These are phyloP conservation scores for Blastobotrys elegans DNA, from an alignment of 1,139 yeast species.

Conservation along the genomic window DNA sequence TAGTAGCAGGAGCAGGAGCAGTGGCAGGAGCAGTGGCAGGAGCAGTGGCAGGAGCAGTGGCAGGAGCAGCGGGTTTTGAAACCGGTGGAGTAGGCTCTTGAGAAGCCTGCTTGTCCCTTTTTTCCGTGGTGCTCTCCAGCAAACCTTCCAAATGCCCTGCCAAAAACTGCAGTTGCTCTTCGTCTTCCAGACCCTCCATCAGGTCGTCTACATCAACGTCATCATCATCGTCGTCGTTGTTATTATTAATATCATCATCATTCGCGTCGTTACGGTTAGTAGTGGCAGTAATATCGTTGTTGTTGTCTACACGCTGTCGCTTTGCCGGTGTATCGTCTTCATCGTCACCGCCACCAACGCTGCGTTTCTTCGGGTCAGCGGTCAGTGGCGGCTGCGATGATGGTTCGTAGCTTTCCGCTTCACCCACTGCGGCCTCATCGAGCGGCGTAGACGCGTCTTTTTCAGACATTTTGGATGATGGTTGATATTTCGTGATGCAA, in stretches of 20 bases:
- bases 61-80: neutral
- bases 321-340: neutral
- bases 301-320: neutral
- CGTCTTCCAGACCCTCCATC: constrained; percentile 25
- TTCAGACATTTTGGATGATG: constrained; percentile 4
- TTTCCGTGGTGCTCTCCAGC: neutral
- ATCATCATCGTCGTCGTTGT: constrained; percentile 4
- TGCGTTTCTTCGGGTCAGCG: constrained; percentile 1
- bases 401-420: neutral
- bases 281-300: neutral
- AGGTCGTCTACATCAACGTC: constrained; percentile 1
- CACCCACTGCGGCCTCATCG: constrained; percentile 4
- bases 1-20: neutral
- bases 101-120: neutral
- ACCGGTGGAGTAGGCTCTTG: neutral
- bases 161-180: constrained; percentile 27
- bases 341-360: constrained; percentile 1
- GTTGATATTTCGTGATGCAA: neutral
- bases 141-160: constrained; percentile 23
- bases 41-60: neutral
- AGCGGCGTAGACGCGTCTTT: constrained; percentile 7
- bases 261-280: too few relatives aligned
- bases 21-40: neutral
- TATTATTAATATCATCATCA: neutral
- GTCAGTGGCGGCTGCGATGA: neutral